Base-by-base conservation (phyloP, 1,139 yeast genomes). In the Geotrichum bryndzae region DNA sequence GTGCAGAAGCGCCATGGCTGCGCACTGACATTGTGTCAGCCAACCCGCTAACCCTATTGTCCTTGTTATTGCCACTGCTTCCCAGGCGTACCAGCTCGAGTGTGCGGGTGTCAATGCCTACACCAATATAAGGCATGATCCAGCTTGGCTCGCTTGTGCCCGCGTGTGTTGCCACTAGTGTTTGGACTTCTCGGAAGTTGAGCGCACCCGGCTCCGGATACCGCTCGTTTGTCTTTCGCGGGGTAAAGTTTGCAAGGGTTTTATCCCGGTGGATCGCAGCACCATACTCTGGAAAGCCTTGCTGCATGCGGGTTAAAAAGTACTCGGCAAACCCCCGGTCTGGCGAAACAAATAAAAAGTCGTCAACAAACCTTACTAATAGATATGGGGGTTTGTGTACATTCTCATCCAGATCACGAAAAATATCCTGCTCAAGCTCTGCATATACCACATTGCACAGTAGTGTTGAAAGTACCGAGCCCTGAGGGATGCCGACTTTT, bases 401-500 rank as follows among this genome's bases (percentile, higher is more conserved):
- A 6, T 67, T 64, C 0, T 65, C 63, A 1, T 69, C 61, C 0
- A 46, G 22, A 22, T 51, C 55, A 2, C 22, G 18, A 13, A 62
- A 76, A 50, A 78, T 69, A 7, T 77, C 71, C n/a, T 79, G 78
- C 1, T 88, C 82, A 58, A 92, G 72, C 8, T 81, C 79, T 67
- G 88, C 89, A 68, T 88, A 88, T 0, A 89, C 83, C 4, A 91
- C 69, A 67, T 91, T 90, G 67, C 96, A 91, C 50, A 94, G 78
- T 1, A 85, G 76, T 0, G 90, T 82, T 66, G 96, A 95, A 18
- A 92, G 74, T 0, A 87, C 84, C 7, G 90, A 84, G 0, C 99
- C 99, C 74, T 94, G 99, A 60, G 88, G 94, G 0, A 94, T 81
- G 0, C 99, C 99, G 11, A 78, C 74, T 51, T 75, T 80, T 63